These are phyloP conservation scores for Dianthus caryophyllus DNA, from an alignment of 148 eudicot species.

Conservation along the genomic window DNA sequence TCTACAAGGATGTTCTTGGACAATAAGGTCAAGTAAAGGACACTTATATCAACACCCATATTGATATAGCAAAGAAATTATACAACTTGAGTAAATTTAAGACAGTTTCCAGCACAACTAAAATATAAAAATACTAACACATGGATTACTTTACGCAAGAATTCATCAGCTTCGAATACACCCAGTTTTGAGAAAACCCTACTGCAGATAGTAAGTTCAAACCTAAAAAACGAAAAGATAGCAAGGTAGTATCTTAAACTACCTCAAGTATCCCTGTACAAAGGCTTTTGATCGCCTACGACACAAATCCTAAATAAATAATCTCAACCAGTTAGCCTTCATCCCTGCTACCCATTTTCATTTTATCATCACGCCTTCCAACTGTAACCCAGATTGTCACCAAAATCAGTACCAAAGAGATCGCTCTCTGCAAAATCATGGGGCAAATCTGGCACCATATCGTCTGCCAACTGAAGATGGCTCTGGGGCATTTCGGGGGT, in stretches of 20 bases:
- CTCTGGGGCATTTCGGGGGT: constrained; percentile 39
- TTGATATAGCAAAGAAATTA: too few species aligned
- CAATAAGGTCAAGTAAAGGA: too few species aligned
- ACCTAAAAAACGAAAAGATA: not conserved
- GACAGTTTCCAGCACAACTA: too few species aligned
- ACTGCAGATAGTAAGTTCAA: constrained; percentile 9
- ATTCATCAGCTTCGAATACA: too few species aligned
- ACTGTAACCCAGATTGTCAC: constrained; percentile 57
- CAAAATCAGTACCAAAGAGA: constrained; percentile 58
- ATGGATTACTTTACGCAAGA: too few species aligned
- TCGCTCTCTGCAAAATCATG: constrained; percentile 62
- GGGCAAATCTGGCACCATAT: constrained; percentile 56
- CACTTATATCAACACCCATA: too few species aligned
- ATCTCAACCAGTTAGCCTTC: constrained; percentile 19
- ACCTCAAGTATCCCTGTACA: constrained; percentile 46
- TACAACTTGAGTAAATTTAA: too few species aligned
- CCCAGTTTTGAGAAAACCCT: not conserved
- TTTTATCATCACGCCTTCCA: constrained; percentile 61
- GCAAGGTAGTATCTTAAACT: constrained; percentile 13
- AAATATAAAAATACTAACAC: too few species aligned
- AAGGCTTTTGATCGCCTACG: constrained; percentile 26
- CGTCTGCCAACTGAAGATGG: constrained; percentile 52
- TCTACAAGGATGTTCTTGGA: too few species aligned
- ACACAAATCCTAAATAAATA: constrained; percentile 17
- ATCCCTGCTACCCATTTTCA: constrained; percentile 3